Percentiles rank a stretch among this genome's conserved stretches.
Evolutionary conservation across 805 yeast species (phyloP).

Genomic region (Lachancea waltii): DNA sequence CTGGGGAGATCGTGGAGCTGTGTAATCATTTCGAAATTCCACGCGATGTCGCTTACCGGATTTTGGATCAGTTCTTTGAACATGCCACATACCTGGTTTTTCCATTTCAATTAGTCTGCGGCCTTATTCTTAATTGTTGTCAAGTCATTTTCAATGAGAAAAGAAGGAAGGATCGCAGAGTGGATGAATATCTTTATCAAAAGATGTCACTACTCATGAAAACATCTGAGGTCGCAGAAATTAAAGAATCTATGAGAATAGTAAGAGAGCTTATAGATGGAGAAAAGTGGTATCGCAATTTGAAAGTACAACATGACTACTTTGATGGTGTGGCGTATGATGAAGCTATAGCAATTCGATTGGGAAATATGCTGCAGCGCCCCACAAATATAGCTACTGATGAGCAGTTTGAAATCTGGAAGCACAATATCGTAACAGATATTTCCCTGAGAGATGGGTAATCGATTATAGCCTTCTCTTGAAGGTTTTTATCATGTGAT

Average conservation of each 20-base stretch:
- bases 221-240: slow-evolving; percentile 42
- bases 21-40: slow-evolving; percentile 65
- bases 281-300: slow-evolving; percentile 55
- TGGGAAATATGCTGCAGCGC: slow-evolving; percentile 35
- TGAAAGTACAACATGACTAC: slow-evolving; percentile 40
- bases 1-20: slow-evolving; percentile 39
- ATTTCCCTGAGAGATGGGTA: slow-evolving; percentile 20
- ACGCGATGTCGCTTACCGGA: slow-evolving; percentile 40
- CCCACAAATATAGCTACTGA: slow-evolving; percentile 28
- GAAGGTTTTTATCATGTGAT: neutral
- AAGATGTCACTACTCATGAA: slow-evolving; percentile 48
- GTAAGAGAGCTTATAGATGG: slow-evolving; percentile 49
- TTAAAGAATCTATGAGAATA: slow-evolving; percentile 47
- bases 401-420: slow-evolving; percentile 33
- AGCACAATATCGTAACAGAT: slow-evolving; percentile 25
- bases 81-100: slow-evolving; percentile 49
- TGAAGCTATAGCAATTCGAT: slow-evolving; percentile 18
- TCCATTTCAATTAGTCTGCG: slow-evolving; percentile 67
- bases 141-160: slow-evolving; percentile 45
- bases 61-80: slow-evolving; percentile 44
- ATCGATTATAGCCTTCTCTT: neutral
- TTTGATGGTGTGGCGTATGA: slow-evolving; percentile 28
- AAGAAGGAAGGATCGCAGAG: slow-evolving; percentile 42
- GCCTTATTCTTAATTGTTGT: slow-evolving; percentile 55
- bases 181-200: slow-evolving; percentile 41